Percentiles rank a stretch among this genome's conserved stretches.
phyloP scores from a whole-genome alignment of 805 yeast species.

The Cyberlindnera petersonii region DNA sequence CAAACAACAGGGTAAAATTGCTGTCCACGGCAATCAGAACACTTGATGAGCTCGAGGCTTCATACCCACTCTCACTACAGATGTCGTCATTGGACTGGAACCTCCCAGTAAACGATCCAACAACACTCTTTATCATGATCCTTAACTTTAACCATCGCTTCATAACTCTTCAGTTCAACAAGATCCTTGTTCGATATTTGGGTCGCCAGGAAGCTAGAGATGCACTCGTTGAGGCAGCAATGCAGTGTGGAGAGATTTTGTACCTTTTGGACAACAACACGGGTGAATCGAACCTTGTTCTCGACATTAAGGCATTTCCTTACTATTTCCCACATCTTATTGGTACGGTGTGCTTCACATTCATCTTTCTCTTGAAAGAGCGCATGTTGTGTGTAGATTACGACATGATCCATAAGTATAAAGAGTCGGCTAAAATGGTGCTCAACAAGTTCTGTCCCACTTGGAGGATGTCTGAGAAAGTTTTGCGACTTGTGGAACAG shows the following conservation, averaged over 20 bases:
- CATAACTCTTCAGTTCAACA: slow-evolving; percentile 21
- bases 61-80: slow-evolving; percentile 22
- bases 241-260: slow-evolving; percentile 15
- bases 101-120: not conserved
- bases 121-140: slow-evolving; percentile 16
- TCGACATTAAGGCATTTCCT: slow-evolving; percentile 12
- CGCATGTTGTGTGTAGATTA: not conserved
- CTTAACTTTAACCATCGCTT: slow-evolving; percentile 28
- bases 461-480: slow-evolving; percentile 1
- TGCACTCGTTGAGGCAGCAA: slow-evolving; percentile 18
- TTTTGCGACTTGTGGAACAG: not conserved
- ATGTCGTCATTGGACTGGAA: slow-evolving; percentile 2
- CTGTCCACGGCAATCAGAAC: slow-evolving; percentile 26
- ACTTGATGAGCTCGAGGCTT: slow-evolving; percentile 18
- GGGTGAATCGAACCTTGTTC: not conserved
- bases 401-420: not conserved
- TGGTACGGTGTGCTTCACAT: slow-evolving; percentile 12
- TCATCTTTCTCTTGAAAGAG: slow-evolving; percentile 6
- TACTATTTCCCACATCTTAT: slow-evolving; percentile 15
- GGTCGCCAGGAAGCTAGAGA: slow-evolving; percentile 2
- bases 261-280: slow-evolving; percentile 1
- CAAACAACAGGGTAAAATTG: slow-evolving; percentile 26
- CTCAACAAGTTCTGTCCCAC: not conserved
- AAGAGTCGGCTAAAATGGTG: not conserved
- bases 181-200: slow-evolving; percentile 18